Evolutionary conservation across 2,329 filamentous ascomycete species (phyloP).

Genomic region (Ascochyta lentis): DNA sequence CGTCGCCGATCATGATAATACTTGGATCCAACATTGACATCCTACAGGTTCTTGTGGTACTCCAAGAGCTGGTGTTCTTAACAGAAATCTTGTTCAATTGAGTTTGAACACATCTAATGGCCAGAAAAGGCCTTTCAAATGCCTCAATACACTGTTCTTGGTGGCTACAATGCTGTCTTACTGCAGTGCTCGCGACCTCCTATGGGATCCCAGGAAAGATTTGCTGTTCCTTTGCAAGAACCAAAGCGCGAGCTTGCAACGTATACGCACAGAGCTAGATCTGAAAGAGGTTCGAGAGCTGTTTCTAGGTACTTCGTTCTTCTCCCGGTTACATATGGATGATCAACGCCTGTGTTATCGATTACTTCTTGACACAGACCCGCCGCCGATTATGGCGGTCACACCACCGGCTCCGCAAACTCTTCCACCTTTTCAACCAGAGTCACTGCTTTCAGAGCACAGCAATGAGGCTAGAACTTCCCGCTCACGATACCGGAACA

Average conservation of each 20-base stretch:
- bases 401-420: constrained; percentile 24
- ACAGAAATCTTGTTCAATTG: constrained; percentile 36
- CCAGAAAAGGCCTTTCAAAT: constrained; percentile 33
- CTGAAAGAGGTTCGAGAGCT: constrained; percentile 31
- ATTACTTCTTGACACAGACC: constrained; percentile 33
- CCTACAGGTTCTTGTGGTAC: constrained; percentile 26
- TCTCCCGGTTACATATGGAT: constrained; percentile 27
- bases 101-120: constrained; percentile 30
- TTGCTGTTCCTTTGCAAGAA: constrained; percentile 38
- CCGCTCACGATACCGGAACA: constrained; percentile 24
- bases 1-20: not conserved
- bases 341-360: constrained; percentile 38
- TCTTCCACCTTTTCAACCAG: not conserved
- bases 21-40: not conserved
- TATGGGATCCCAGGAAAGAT: constrained; percentile 41
- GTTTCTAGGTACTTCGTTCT: constrained; percentile 38
- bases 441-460: not conserved
- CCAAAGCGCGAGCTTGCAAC: constrained; percentile 33
- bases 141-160: constrained; percentile 40
- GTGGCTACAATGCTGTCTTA: constrained; percentile 35
- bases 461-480: constrained; percentile 7
- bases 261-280: constrained; percentile 33
- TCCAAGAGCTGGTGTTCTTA: constrained; percentile 33
- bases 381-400: constrained; percentile 31
- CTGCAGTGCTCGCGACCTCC: constrained; percentile 32